These are phyloP conservation scores for Lathyrus oleraceus DNA, from an alignment of 306 rosid genomes.

Conservation along the genomic window DNA sequence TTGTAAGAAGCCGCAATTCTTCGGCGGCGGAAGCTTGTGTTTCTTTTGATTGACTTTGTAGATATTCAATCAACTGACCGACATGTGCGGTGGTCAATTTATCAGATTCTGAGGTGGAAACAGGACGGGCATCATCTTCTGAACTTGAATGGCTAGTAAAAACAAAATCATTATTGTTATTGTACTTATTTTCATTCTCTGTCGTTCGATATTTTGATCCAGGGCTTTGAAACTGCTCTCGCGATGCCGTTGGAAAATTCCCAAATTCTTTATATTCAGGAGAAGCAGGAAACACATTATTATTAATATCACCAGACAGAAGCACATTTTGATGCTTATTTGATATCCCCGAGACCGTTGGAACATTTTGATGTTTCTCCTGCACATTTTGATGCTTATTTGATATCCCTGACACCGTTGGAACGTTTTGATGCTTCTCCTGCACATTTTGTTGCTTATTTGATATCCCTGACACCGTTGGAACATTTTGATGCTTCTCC, in stretches of 20 bases:
- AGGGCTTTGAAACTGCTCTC: conserved; percentile 45
- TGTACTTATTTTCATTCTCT: conserved; percentile 48
- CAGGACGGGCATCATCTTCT: conserved; percentile 41
- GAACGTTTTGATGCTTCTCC: no score
- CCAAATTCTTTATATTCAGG: conserved; percentile 46
- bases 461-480: no score
- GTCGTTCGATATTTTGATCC: conserved; percentile 39
- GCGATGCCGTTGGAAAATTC: conserved; percentile 39
- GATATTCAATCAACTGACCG: conserved; percentile 70
- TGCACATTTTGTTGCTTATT: no score
- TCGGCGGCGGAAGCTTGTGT: conserved; percentile 75
- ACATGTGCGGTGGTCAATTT: conserved; percentile 56
- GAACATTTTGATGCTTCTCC: no score
- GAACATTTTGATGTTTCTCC: no score
- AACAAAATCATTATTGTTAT: conserved; percentile 35
- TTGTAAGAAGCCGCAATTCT: conserved; percentile 80
- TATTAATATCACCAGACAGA: conserved; percentile 53
- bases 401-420: conserved; percentile 42
- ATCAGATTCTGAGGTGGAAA: conserved; percentile 45
- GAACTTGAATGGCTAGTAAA: conserved; percentile 39
- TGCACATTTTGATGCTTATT: conserved; percentile 25
- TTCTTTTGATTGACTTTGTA: conserved; percentile 57
- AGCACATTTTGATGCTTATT: conserved; percentile 45
- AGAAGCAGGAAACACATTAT: conserved; percentile 41
- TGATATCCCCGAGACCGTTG: conserved; percentile 42